A percentile compares a stretch with the other conserved stretches of the same genome.
phyloP scores from a whole-genome alignment of 2,329 filamentous ascomycete genomes.

The Fusarium piperis region DNA sequence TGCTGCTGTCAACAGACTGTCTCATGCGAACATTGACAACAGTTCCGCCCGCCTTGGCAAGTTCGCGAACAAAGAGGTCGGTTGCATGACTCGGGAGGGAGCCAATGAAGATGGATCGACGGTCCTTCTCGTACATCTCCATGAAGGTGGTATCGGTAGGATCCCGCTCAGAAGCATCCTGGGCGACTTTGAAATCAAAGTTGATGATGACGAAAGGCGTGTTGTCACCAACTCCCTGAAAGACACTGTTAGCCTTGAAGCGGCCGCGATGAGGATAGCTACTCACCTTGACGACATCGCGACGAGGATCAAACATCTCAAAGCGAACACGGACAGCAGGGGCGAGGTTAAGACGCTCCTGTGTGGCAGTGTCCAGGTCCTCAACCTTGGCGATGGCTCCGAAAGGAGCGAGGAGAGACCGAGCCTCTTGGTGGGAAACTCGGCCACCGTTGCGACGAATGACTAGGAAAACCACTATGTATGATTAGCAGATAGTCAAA shows the following conservation, averaged over 20 bases:
- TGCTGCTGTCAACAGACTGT: background rate
- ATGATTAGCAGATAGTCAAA: slow-evolving; percentile 34
- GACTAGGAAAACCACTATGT: slow-evolving; percentile 60
- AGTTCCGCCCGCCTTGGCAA: slow-evolving; percentile 52
- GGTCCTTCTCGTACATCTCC: slow-evolving; percentile 54
- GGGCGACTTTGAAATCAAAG: slow-evolving; percentile 13
- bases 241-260: background rate
- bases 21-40: slow-evolving; percentile 41
- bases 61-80: slow-evolving; percentile 48
- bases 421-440: slow-evolving; percentile 56
- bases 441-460: slow-evolving; percentile 48
- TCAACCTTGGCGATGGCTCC: slow-evolving; percentile 56
- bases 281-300: slow-evolving; percentile 61
- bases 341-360: slow-evolving; percentile 48
- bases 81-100: slow-evolving; percentile 53
- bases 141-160: slow-evolving; percentile 14
- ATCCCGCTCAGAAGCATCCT: slow-evolving; percentile 9
- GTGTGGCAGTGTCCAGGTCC: slow-evolving; percentile 46
- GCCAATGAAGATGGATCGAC: slow-evolving; percentile 59
- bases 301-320: slow-evolving; percentile 59
- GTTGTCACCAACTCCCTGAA: background rate
- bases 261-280: background rate
- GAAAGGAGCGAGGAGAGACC: slow-evolving; percentile 52
- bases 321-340: slow-evolving; percentile 60
- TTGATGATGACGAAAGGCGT: slow-evolving; percentile 14